Evolutionary conservation across 169 alveolate genomes (phyloP).

Genomic region (Babesia divergens): DNA sequence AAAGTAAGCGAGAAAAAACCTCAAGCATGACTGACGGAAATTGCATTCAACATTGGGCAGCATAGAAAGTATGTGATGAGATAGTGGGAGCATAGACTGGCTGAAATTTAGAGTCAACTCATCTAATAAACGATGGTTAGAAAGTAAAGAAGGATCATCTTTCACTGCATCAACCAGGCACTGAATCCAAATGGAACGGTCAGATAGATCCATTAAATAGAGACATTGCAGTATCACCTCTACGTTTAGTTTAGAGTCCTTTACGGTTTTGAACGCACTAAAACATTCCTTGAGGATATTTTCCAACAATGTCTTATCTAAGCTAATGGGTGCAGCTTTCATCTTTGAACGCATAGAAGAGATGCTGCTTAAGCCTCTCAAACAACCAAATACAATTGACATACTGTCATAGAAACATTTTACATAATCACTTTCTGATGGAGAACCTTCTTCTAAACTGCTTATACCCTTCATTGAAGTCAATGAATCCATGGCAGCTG

Average conservation of each 20-base stretch:
- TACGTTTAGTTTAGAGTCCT: background rate
- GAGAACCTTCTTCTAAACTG: background rate
- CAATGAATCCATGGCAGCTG: background rate
- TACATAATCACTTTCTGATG: background rate
- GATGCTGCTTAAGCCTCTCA: constrained; percentile 26
- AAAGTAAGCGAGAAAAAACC: background rate
- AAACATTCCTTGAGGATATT: background rate
- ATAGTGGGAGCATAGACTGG: background rate
- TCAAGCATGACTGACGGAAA: constrained; percentile 7
- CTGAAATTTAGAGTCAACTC: background rate
- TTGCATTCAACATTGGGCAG: background rate
- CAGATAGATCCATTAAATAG: background rate
- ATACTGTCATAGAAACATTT: background rate
- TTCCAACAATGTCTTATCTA: background rate
- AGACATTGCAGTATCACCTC: background rate
- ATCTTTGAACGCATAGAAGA: constrained; percentile 13
- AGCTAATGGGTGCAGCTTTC: constrained; percentile 2
- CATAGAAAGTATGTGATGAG: background rate
- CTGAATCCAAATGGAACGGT: background rate
- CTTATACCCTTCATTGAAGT: background rate
- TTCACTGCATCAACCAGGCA: constrained; percentile 12
- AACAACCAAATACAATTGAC: constrained; percentile 18
- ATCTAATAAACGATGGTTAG: background rate
- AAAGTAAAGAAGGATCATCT: background rate
- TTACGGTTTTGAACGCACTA: background rate